Conservation (phyloP, 257 asterid genomes). For the Nemophila menziesii region DNA sequence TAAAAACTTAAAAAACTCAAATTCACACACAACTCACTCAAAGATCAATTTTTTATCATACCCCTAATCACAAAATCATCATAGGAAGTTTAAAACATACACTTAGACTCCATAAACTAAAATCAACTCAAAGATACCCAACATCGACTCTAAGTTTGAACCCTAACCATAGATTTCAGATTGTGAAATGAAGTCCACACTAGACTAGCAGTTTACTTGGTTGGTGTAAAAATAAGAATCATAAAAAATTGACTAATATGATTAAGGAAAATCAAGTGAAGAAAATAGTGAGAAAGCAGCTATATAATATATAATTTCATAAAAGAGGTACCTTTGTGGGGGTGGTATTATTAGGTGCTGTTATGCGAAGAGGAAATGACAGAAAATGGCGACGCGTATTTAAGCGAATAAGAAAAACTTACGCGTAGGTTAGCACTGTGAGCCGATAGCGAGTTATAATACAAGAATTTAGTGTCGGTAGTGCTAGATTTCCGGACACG, state of each 20-base stretch:
- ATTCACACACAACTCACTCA: background rate
- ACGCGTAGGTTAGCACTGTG: background rate
- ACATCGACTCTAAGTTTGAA: too few species aligned
- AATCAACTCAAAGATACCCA: too few species aligned
- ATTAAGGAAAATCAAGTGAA: too few species aligned
- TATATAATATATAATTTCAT: too few species aligned
- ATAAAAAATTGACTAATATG: background rate
- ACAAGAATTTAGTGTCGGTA: background rate
- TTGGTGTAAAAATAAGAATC: background rate
- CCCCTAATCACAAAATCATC: background rate
- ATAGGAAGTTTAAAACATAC: too few species aligned
- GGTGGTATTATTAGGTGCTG: background rate
- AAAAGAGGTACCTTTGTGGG: background rate
- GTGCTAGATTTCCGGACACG: too few species aligned
- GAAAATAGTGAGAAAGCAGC: background rate
- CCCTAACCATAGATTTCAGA: background rate
- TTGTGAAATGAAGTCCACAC: background rate
- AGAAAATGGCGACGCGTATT: background rate
- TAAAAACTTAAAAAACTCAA: background rate
- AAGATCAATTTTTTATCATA: background rate
- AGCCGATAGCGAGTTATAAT: background rate
- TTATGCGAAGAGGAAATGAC: background rate
- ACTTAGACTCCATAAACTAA: too few species aligned
- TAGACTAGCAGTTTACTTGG: too few species aligned
- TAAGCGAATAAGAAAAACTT: background rate